phyloP scores from a whole-genome alignment of 805 yeast genomes.

The Ogataea trehaloabstinens region DNA sequence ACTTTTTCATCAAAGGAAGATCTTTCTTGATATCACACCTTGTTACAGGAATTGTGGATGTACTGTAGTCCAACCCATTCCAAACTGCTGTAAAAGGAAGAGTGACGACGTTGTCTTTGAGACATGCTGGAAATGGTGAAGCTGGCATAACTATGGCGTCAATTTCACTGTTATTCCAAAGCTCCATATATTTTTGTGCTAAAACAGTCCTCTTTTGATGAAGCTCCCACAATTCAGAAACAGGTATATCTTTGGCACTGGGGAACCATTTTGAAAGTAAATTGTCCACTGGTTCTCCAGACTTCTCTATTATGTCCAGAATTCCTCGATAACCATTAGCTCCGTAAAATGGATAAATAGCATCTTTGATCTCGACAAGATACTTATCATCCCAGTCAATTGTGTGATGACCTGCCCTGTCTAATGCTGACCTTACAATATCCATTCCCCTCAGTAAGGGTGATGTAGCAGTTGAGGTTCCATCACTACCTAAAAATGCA shows the following conservation, averaged over 20 bases:
- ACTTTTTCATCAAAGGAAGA: slow-evolving; percentile 15
- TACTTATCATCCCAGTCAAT: slow-evolving; percentile 47
- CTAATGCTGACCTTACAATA: slow-evolving; percentile 28
- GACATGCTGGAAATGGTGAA: slow-evolving; percentile 42
- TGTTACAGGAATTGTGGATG: slow-evolving; percentile 54
- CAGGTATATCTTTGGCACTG: slow-evolving; percentile 33
- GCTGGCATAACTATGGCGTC: slow-evolving; percentile 51
- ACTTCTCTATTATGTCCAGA: slow-evolving; percentile 35
- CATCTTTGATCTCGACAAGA: slow-evolving; percentile 43
- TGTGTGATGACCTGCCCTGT: slow-evolving; percentile 48
- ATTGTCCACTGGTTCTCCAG: slow-evolving; percentile 42
- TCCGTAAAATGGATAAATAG: slow-evolving; percentile 37
- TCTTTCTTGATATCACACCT: slow-evolving; percentile 47
- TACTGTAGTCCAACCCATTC: slow-evolving; percentile 46
- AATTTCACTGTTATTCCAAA: slow-evolving; percentile 44
- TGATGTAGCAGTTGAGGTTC: slow-evolving; percentile 45
- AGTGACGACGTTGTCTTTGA: slow-evolving; percentile 39
- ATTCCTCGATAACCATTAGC: slow-evolving; percentile 38
- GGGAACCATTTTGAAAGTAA: slow-evolving; percentile 31
- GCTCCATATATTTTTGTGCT: slow-evolving; percentile 21
- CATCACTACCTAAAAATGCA: slow-evolving; percentile 43
- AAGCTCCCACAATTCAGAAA: slow-evolving; percentile 37
- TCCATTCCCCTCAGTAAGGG: slow-evolving; percentile 47
- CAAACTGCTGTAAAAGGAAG: slow-evolving; percentile 39
- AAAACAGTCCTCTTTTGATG: slow-evolving; percentile 40